Percentiles rank a stretch among this genome's conserved stretches.
phyloP scores from a whole-genome alignment of 2,329 filamentous ascomycete genomes.

The Ustilaginoidea virens region DNA sequence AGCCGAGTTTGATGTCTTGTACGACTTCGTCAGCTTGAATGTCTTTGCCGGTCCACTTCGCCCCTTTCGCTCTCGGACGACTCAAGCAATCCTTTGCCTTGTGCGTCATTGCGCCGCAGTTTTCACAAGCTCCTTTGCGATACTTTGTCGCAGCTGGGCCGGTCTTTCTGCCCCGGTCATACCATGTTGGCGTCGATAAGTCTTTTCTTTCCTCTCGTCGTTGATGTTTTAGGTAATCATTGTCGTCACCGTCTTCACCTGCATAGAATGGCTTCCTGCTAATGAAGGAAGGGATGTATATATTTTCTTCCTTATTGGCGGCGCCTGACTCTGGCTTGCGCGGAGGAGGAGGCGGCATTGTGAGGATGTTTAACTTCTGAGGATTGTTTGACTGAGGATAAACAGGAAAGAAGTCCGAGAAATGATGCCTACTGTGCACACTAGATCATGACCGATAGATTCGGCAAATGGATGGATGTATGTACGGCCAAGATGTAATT shows the following conservation, averaged over 20 bases:
- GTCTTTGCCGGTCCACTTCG: constrained; percentile 81
- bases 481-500: no score
- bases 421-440: not conserved
- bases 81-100: constrained; percentile 89
- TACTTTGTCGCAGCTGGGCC: constrained; percentile 90
- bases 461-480: no score
- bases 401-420: no score
- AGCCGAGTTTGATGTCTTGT: constrained; percentile 74
- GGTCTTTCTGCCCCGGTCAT: constrained; percentile 72
- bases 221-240: constrained; percentile 94
- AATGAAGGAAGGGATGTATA: constrained; percentile 97
- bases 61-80: constrained; percentile 75
- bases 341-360: constrained; percentile 14
- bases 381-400: not conserved
- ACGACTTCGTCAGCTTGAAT: constrained; percentile 86
- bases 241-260: constrained; percentile 57
- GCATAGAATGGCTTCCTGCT: constrained; percentile 96
- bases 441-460: no score
- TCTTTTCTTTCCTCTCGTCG: constrained; percentile 48
- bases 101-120: constrained; percentile 94
- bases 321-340: constrained; percentile 20
- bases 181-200: constrained; percentile 67
- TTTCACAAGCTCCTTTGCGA: constrained; percentile 95
- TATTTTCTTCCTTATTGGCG: constrained; percentile 74
- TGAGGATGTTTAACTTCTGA: no score